Evolutionary conservation across 2,329 filamentous ascomycete genomes (phyloP), one percentile per base, ranked within the genome.

Genomic region (Aspergillus ochraceoroseus): DNA sequence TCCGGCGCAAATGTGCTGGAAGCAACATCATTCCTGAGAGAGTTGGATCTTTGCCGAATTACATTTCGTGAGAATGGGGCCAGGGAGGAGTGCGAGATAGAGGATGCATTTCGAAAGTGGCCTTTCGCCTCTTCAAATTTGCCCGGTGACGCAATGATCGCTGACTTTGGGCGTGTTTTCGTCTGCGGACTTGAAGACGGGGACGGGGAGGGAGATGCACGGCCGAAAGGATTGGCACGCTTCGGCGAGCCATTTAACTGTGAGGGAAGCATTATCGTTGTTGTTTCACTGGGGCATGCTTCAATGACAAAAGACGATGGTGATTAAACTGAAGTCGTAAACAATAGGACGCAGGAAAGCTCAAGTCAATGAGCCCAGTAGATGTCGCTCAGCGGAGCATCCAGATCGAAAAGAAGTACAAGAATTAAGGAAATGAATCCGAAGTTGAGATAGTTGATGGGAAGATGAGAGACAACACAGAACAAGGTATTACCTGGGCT

Each of bases 1-100:
- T 87, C 86, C 2, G 90, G 92, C 23, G 92, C 90, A 70, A 98
- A 98, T 1, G 92, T 98, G 50, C 79, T 84, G 0, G 84, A 86
- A 5, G 74, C 71, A 2, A 76, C 76, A 54, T 72, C 77, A 44
- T 76, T 80, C 49, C 76, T 70, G 23, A 77, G 76, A 4, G 88
- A 92, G 51, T 82, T 77, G 32, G 78, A 74, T 20, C 76, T 70
- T 44, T 65, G 63, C 19, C 69, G 63, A 17, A 56, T 56, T 26
- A 56, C 54, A 18, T 65, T 59, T 32, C 71, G 62, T n/a, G 63
- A 54, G 5, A 71, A 56, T 22, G 62, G 56, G 25, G 69, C 64
- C 17, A 68, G 65, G 30, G 75, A 63, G 1, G 79, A 58, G 62
- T 81, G 75, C 26, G 72, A 80, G 49, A 72, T 79, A 7, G 43